Conservation (phyloP, 2,329 filamentous ascomycete genomes). For the Exophiala bonariae region DNA sequence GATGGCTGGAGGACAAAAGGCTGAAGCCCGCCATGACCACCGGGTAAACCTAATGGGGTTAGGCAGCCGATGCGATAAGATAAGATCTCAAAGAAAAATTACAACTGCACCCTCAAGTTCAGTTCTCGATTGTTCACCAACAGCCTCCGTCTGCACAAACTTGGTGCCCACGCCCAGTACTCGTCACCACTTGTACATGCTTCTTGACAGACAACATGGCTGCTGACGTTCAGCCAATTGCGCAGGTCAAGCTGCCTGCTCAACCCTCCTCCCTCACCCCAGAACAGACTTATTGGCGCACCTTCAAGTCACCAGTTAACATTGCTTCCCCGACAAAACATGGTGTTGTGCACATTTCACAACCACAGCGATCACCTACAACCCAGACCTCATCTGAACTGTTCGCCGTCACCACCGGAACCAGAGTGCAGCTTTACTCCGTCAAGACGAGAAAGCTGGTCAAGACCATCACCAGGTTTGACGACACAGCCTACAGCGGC, state of each 20-base stretch:
- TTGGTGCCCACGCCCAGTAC: neutral
- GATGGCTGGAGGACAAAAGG: too few relatives aligned
- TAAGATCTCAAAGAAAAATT: conserved; percentile 3
- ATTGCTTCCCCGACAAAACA: conserved; percentile 88
- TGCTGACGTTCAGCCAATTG: conserved; percentile 77
- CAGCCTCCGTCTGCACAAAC: neutral
- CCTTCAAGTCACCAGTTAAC: conserved; percentile 87
- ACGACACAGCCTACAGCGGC: conserved; percentile 84
- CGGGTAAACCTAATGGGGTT: too few relatives aligned
- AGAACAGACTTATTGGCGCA: conserved; percentile 94
- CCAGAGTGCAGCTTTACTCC: conserved; percentile 90
- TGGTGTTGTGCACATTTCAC: conserved; percentile 86
- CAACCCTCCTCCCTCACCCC: conserved; percentile 81
- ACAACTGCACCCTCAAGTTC: neutral
- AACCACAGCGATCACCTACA: conserved; percentile 55
- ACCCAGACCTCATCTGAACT: conserved; percentile 60
- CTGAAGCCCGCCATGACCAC: too few relatives aligned
- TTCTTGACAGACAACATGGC: conserved; percentile 62
- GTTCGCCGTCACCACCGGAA: conserved; percentile 93
- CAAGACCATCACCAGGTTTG: conserved; percentile 92
- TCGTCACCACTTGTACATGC: neutral
- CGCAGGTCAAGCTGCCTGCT: conserved; percentile 77
- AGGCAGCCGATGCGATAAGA: neutral
- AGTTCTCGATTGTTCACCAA: neutral
- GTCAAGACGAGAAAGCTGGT: conserved; percentile 86